Base-by-base conservation (phyloP, 495 filamentous ascomycete genomes). In the Neurospora sp. region DNA sequence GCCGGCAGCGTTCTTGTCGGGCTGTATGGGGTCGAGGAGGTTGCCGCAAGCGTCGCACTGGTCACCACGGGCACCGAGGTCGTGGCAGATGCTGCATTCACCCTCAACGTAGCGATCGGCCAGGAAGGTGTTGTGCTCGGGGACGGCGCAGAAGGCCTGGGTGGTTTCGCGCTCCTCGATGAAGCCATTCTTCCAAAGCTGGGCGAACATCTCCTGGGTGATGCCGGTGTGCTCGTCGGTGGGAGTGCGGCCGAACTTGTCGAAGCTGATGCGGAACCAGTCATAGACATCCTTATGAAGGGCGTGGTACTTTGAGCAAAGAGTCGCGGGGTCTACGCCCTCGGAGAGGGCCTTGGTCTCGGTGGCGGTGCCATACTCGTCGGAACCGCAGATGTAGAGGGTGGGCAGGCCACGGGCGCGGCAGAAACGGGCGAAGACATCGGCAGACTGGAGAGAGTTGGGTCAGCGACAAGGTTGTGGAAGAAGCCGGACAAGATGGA, bases 31-130 rank as follows among this genome's bases (percentile, higher is more conserved):
- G 77, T 97, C 94, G 7, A 96, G 86, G 46, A 97, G 85, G 77
- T 91, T 85, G 71, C 86, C 85, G 75, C 93, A 98, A 76, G 91
- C 91, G 81, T 98, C 94, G 77, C 94, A 98, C 83, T 97, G 83
- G 73, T 84, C 83, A 72, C 93, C 93, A 69, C 92, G 88, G 39
- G 94, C 94, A 79, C 94, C 94, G 48, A 89, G 86, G 81, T 94
- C 94, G 71, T 86, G 86, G 83, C 92, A 98, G 39, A 75, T 62
- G 73, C 72, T 88, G 82, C 94, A 98, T 75, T 90, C 91, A 20
- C 94, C 94, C 83, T 97, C 94, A 23, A 98, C 93, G 79, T 92
- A 98, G 48, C 95, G 92, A 82, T 98, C 95, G 27, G 95, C 94
- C 70, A 98, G 80, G 85, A 97, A 98, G 31, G 90, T 90, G 20